Conservation (phyloP, 2,329 filamentous ascomycete genomes). For the Colletotrichum higginsianum region DNA sequence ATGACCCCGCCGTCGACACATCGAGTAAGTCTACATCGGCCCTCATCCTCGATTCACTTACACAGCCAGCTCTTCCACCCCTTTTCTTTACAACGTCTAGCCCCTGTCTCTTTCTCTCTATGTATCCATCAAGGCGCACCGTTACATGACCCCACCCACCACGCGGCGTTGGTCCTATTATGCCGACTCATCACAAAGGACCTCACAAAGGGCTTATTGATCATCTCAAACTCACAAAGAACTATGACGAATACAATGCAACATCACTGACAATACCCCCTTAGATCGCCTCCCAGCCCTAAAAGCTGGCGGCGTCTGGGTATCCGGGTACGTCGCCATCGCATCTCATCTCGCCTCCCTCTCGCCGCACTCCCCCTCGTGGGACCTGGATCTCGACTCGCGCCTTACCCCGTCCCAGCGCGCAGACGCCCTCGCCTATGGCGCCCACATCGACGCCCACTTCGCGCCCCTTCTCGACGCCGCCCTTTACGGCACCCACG, state of each 20-base stretch:
- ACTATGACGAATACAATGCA: constrained; percentile 21
- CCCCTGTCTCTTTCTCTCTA: not conserved
- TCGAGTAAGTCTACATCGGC: constrained; percentile 69
- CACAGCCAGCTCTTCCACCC: constrained; percentile 47
- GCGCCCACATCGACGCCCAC: constrained; percentile 80
- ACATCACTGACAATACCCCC: constrained; percentile 5
- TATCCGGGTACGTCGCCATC: constrained; percentile 74
- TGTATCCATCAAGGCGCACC: constrained; percentile 44
- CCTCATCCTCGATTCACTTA: constrained; percentile 20
- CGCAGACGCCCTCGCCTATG: constrained; percentile 67
- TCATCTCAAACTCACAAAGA: constrained; percentile 21
- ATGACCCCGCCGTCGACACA: constrained; percentile 79
- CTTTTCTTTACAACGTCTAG: constrained; percentile 38
- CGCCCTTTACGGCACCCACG: constrained; percentile 89
- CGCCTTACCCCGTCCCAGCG: constrained; percentile 55
- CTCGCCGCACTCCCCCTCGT: constrained; percentile 48
- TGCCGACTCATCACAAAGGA: constrained; percentile 5
- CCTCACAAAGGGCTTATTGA: constrained; percentile 40
- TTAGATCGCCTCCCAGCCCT: constrained; percentile 71
- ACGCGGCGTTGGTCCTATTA: constrained; percentile 18
- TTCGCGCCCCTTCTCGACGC: constrained; percentile 87
- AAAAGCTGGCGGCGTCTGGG: constrained; percentile 66
- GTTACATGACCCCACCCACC: constrained; percentile 23
- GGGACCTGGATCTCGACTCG: constrained; percentile 54
- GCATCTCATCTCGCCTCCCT: constrained; percentile 66